Base-by-base conservation (phyloP, 2,329 filamentous ascomycete species). In the Bisporella sp. region DNA sequence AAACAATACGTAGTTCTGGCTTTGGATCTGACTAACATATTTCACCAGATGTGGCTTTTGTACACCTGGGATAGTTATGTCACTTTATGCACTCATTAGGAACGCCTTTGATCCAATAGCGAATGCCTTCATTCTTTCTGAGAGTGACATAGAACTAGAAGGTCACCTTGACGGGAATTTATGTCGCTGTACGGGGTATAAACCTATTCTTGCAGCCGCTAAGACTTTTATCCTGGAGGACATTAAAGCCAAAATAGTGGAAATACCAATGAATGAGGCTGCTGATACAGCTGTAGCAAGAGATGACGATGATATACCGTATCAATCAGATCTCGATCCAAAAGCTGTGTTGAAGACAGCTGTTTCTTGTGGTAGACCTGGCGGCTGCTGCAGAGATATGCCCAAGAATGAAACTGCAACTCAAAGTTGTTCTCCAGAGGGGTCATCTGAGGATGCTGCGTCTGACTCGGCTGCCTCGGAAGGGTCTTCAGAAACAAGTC, bases 181-280 rank as follows among this genome's bases (percentile, higher is more conserved):
- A 32, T 97, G 92, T 64, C 81, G 92, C 46, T 97, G 92, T 68
- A 97, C 92, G 0, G 92, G 92, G 4, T 97, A 97, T 65, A 77
- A 90, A 49, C 89, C 92, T 0, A 96, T 97, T 49, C 72, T 96
- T 4, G 89, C 96, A 64, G 91, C 91, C 5, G 91, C 92, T 3
- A 89, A 93, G 61, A 92, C 87, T 1, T 97, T 97, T 67, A 87
- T 62, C n/a, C 54, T 51, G 4, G 59, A 59, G 32, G 57, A 61
- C 40, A 42, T 63, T 6, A 59, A 61, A 29, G 81, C 60, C 68
- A 73, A 31, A 71, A 71, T 6, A 69, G 69, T 37, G 73, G 82
- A 13, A 87, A 84, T 63, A 86, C 82, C 58, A 86, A 43, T 40
- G 29, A 85, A 82, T 69, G 85, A 52, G 75, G 74, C 12, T 68